These are phyloP conservation scores for Rhodosorus marinus DNA, from an alignment of 23 red algal species.

Conservation along the genomic window DNA sequence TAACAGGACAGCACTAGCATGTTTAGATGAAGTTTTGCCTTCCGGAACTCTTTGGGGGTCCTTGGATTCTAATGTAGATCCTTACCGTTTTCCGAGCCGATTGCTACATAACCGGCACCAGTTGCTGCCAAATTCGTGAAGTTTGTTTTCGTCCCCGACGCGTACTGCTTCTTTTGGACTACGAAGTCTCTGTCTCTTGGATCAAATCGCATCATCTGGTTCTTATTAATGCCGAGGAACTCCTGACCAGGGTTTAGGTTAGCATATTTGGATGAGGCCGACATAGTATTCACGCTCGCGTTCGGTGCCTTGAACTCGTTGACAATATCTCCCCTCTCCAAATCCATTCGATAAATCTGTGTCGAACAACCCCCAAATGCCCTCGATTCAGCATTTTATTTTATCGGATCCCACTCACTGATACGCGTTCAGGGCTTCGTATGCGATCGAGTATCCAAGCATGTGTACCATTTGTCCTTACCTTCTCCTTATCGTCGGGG, in stretches of 20 bases:
- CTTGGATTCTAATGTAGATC: too few relatives aligned
- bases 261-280: conserved; percentile 27
- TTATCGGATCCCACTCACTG: too few relatives aligned
- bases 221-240: conserved; percentile 66
- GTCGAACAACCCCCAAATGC: too few relatives aligned
- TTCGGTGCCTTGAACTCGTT: conserved; percentile 17
- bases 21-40: too few relatives aligned
- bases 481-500: conserved; percentile 8
- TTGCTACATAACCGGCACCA: conserved; percentile 31
- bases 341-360: conserved; percentile 78
- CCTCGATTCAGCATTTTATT: too few relatives aligned
- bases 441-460: too few relatives aligned
- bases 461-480: too few relatives aligned
- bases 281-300: conserved; percentile 9
- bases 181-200: conserved; percentile 39
- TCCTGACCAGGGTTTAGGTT: conserved; percentile 22
- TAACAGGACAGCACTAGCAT: too few relatives aligned
- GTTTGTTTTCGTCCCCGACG: conserved; percentile 19
- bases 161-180: conserved; percentile 63
- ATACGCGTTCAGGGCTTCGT: too few relatives aligned
- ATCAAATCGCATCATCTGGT: conserved; percentile 44
- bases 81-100: conserved; percentile 48
- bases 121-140: conserved; percentile 42
- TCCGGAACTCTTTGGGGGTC: too few relatives aligned
- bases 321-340: conserved; percentile 56